phyloP scores from a whole-genome alignment of 352 stramenopile species.

The Hyaloperonospora arabidopsidis region DNA sequence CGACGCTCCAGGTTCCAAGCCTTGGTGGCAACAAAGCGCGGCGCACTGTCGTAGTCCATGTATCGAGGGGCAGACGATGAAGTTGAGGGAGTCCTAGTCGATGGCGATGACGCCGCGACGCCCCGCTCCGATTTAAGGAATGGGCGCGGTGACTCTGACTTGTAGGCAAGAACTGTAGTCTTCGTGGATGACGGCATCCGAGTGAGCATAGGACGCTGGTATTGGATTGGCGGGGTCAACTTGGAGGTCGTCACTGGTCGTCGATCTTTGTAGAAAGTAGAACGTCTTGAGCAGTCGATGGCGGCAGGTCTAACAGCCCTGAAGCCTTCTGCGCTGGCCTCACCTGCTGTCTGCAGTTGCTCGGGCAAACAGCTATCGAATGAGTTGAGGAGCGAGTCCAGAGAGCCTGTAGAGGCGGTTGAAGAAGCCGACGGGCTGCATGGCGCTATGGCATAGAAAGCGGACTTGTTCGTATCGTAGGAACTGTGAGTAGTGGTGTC shows the following conservation, averaged over 20 bases:
- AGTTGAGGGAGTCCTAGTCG: conserved; percentile 6
- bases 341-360: conserved; percentile 10
- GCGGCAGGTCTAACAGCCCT: conserved; percentile 6
- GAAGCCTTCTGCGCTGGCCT: conserved; percentile 6
- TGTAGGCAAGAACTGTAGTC: neutral
- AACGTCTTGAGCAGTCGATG: conserved; percentile 11
- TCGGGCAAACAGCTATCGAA: conserved; percentile 23
- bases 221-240: conserved; percentile 7
- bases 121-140: conserved; percentile 1
- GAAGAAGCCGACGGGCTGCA: conserved; percentile 26
- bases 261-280: conserved; percentile 8
- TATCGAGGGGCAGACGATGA: conserved; percentile 20
- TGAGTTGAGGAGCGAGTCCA: conserved; percentile 28
- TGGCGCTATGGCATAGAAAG: conserved; percentile 12
- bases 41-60: conserved; percentile 32
- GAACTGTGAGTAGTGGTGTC: conserved; percentile 6
- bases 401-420: conserved; percentile 26
- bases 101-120: conserved; percentile 7
- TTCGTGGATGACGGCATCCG: conserved; percentile 2
- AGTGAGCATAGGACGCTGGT: conserved; percentile 8
- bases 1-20: conserved; percentile 32
- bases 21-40: conserved; percentile 31
- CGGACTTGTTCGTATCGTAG: conserved; percentile 11
- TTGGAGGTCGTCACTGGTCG: conserved; percentile 9
- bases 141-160: neutral